Evolutionary conservation across 805 yeast genomes (phyloP).

Genomic region (Saturnispora mendoncae): DNA sequence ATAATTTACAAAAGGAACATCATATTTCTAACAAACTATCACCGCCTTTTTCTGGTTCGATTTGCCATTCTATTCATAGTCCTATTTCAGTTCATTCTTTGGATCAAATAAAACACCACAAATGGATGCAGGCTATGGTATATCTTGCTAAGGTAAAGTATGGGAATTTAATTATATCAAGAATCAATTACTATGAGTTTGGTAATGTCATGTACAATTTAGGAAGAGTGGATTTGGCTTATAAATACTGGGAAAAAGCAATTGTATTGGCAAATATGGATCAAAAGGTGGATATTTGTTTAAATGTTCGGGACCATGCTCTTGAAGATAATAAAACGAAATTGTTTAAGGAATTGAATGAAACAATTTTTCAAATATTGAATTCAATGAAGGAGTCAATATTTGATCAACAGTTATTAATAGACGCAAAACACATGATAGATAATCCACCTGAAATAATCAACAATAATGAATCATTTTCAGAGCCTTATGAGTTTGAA

Average conservation of each 20-base stretch:
- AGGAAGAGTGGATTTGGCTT: background rate
- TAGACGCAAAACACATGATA: background rate
- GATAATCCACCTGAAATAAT: background rate
- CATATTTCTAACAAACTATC: too few relatives aligned
- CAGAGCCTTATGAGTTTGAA: background rate
- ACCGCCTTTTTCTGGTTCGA: too few relatives aligned
- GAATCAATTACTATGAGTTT: background rate
- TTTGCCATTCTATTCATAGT: too few relatives aligned
- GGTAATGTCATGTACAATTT: background rate
- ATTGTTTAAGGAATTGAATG: background rate
- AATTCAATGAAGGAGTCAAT: background rate
- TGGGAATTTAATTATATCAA: background rate
- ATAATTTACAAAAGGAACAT: too few relatives aligned
- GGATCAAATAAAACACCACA: too few relatives aligned
- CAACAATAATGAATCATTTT: background rate
- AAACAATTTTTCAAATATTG: background rate
- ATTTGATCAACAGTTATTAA: background rate
- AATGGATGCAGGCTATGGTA: background rate
- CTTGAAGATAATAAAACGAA: background rate
- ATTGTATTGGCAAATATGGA: background rate
- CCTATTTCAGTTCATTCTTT: too few relatives aligned
- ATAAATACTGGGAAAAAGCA: background rate
- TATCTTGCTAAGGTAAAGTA: background rate
- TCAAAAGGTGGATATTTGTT: background rate
- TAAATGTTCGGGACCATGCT: background rate